These are phyloP conservation scores for Coffea eugenioides DNA, from an alignment of 257 asterid genomes.

Conservation along the genomic window DNA sequence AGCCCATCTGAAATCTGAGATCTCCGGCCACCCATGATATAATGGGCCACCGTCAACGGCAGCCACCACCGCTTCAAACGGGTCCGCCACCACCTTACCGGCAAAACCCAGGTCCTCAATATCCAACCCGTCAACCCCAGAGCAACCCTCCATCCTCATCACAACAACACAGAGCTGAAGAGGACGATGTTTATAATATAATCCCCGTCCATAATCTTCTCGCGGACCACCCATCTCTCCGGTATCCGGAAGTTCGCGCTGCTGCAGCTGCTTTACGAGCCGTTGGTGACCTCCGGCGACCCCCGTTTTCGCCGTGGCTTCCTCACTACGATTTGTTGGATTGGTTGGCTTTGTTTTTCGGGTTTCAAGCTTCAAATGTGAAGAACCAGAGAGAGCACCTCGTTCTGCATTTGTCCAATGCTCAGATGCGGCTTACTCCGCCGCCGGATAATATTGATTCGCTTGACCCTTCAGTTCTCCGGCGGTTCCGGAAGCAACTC, in stretches of 20 bases:
- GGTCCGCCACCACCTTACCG: constrained; percentile 18
- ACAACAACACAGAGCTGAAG: constrained; percentile 20
- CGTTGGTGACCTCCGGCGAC: constrained; percentile 84
- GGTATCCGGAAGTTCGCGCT: constrained; percentile 93
- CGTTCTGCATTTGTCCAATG: constrained; percentile 81
- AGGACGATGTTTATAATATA: constrained; percentile 54
- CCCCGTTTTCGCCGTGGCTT: constrained; percentile 69
- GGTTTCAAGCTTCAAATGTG: constrained; percentile 81
- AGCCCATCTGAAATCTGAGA: constrained; percentile 12
- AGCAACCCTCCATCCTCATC: not conserved
- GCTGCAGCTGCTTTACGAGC: constrained; percentile 75
- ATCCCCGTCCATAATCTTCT: constrained; percentile 83
- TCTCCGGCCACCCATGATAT: constrained; percentile 35
- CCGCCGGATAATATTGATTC: constrained; percentile 91
- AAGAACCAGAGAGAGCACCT: constrained; percentile 86
- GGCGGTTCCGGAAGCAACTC: constrained; percentile 72
- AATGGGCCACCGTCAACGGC: constrained; percentile 55
- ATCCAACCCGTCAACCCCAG: constrained; percentile 7
- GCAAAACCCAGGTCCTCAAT: not conserved
- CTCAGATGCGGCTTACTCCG: constrained; percentile 95
- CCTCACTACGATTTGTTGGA: constrained; percentile 82
- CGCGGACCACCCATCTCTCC: constrained; percentile 94
- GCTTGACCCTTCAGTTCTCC: constrained; percentile 78
- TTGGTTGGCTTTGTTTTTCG: constrained; percentile 86
- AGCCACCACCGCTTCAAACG: constrained; percentile 27